Evolutionary conservation across 2,329 filamentous ascomycete genomes (phyloP).

Genomic region (Amauroascus verrucosus): DNA sequence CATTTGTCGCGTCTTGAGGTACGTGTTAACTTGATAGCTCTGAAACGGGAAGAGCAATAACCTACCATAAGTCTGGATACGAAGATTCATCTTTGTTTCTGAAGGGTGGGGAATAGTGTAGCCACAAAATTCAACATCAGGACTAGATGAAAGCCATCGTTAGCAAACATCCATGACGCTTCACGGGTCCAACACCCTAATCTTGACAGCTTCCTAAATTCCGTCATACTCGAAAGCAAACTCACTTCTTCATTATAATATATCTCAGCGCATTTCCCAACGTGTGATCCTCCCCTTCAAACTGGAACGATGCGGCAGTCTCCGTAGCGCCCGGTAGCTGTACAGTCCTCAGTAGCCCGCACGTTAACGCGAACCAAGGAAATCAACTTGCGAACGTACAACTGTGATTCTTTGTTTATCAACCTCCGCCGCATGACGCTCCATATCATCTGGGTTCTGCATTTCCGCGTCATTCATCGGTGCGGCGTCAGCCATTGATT

Average conservation of each 20-base stretch:
- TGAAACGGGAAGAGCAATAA: slow-evolving; percentile 11
- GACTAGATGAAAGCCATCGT: slow-evolving; percentile 43
- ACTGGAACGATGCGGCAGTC: slow-evolving; percentile 88
- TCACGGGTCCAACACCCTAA: neutral
- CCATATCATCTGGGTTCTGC: slow-evolving; percentile 42
- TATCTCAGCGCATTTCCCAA: slow-evolving; percentile 88
- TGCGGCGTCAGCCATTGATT: slow-evolving; percentile 34
- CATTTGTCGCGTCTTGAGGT: slow-evolving; percentile 59
- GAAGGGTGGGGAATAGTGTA: slow-evolving; percentile 97
- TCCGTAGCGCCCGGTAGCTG: slow-evolving; percentile 75
- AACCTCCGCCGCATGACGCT: slow-evolving; percentile 40
- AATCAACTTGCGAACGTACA: slow-evolving; percentile 31
- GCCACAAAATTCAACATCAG: slow-evolving; percentile 93
- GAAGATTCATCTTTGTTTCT: slow-evolving; percentile 90
- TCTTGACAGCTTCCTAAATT: neutral
- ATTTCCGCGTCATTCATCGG: slow-evolving; percentile 23
- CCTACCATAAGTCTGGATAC: slow-evolving; percentile 93
- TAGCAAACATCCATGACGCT: neutral
- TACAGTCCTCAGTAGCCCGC: slow-evolving; percentile 2
- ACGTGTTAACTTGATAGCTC: neutral
- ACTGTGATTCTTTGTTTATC: slow-evolving; percentile 51
- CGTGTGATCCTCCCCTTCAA: slow-evolving; percentile 87
- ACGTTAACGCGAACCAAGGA: neutral
- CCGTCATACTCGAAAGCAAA: neutral
- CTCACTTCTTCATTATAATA: slow-evolving; percentile 97